These are phyloP conservation scores for Globisporangium spiculum DNA, from an alignment of 352 stramenopile species.

Conservation along the genomic window DNA sequence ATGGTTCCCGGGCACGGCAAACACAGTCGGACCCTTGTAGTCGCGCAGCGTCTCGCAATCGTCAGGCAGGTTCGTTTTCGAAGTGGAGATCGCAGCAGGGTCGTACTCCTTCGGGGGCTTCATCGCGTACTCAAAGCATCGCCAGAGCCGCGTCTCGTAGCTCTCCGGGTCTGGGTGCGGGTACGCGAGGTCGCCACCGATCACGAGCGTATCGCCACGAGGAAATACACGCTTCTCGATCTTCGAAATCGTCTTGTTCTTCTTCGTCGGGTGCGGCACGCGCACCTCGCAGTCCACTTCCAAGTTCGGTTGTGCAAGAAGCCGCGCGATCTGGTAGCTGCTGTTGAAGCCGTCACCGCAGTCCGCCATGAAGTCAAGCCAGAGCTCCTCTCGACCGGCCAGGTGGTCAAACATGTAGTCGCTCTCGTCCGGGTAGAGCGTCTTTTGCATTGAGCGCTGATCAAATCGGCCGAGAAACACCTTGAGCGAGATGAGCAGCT, in stretches of 20 bases:
- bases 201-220: conserved; percentile 85
- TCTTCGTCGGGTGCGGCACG: conserved; percentile 18
- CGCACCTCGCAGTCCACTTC: conserved; percentile 62
- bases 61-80: conserved; percentile 62
- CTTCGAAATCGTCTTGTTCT: conserved; percentile 26
- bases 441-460: conserved; percentile 88
- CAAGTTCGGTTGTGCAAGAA: conserved; percentile 88
- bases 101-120: conserved; percentile 85
- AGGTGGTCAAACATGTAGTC: conserved; percentile 86
- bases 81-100: conserved; percentile 84
- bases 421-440: conserved; percentile 65
- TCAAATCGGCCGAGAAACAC: conserved; percentile 92
- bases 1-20: conserved; percentile 90
- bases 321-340: conserved; percentile 90
- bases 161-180: conserved; percentile 83
- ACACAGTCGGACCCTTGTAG: conserved; percentile 71
- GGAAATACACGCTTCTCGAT: conserved; percentile 62
- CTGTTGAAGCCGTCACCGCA: conserved; percentile 93
- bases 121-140: conserved; percentile 94
- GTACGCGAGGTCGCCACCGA: conserved; percentile 92
- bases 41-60: conserved; percentile 43
- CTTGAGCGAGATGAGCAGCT: conserved; percentile 92
- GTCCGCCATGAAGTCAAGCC: conserved; percentile 94
- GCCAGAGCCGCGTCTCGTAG: conserved; percentile 90
- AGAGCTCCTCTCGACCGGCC: conserved; percentile 75